Evolutionary conservation across 768 basidiomycete genomes (phyloP), one percentile per base, ranked within the genome.

Genomic region (Pulveroboletus sp.): DNA sequence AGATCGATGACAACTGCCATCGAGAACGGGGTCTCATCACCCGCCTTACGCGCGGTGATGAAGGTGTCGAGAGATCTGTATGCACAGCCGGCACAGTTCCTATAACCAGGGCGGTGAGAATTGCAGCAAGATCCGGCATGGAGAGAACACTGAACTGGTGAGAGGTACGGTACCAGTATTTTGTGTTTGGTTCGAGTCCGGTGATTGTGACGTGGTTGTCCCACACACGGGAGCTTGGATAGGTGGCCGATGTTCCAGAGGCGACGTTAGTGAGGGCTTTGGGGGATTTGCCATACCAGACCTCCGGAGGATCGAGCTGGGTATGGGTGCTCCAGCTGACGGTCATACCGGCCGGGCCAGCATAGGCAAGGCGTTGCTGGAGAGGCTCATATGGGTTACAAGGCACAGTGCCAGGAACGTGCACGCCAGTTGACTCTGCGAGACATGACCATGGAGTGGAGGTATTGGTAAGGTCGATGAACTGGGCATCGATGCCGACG

Each of bases 371-470:
- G 28, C 26, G 61, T 8, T 64, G 58, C n/a, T 64, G 56, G 12
- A 64, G 59, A 31, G 63, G 63, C 26, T 64, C 64, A 15, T 57
- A 49, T 2, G 64, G 63, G 42, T 64, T 64, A 46, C 63, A 64
- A 1, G 63, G 63, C 31, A 64, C 51, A 2, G 58, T 50, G 1
- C 63, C 63, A 33, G 64, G 64, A 15, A 64, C 54, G 15, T 64
- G 63, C 17, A 63, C 63, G 14, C 64, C 63, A 0, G 57, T 66
- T 1, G 63, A 64, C 54, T 64, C 63, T 43, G 59, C 50, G 14
- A 65, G 46, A 46, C 63, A 64, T 1, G 63, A 63, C 12, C 38
- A 47, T 1, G 46, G 55, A 17, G 41, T 51, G 0, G 63, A 55
- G 1, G 2, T 42, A 32, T 57, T 45, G 36, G 52, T 35, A 2